phyloP scores from a whole-genome alignment of 345 rosid species.

The Brassica rapa region DNA sequence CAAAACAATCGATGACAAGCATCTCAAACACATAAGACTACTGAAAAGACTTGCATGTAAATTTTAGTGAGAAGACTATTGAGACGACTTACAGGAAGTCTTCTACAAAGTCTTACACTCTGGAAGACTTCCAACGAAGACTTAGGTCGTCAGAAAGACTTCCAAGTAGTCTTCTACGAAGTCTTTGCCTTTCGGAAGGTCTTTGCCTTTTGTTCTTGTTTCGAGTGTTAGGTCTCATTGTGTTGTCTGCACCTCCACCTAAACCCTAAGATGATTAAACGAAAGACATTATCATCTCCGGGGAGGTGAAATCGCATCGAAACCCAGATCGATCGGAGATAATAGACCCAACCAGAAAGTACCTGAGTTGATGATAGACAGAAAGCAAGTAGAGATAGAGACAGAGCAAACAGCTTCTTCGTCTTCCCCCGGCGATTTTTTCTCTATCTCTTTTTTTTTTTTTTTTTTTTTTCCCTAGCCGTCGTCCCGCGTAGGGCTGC shows the following conservation, averaged over 20 bases:
- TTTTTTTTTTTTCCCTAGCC: not conserved
- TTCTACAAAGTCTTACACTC: too few species aligned
- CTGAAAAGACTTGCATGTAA: too few species aligned
- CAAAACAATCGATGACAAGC: too few species aligned
- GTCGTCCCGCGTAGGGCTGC: constrained; percentile 49
- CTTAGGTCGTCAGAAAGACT: too few species aligned
- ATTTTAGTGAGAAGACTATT: too few species aligned
- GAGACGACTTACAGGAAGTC: too few species aligned
- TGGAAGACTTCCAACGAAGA: too few species aligned
- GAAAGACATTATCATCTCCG: not conserved
- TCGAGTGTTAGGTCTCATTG: constrained; percentile 76
- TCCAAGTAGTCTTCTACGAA: too few species aligned
- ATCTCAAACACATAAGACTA: too few species aligned
- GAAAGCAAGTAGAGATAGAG: constrained; percentile 18
- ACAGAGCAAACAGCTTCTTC: not conserved
- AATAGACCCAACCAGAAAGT: not conserved
- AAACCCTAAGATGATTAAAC: constrained; percentile 19
- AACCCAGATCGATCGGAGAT: constrained; percentile 25
- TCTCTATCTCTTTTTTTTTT: not conserved
- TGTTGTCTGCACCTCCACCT: constrained; percentile 26
- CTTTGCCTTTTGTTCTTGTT: constrained; percentile 69
- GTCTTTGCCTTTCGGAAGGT: constrained; percentile 40
- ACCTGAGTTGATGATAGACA: constrained; percentile 21
- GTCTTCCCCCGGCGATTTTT: constrained; percentile 20
- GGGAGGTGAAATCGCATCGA: not conserved